A percentile compares a stretch with the other conserved stretches of the same genome.
phyloP scores from a whole-genome alignment of 1,284 basidiomycete species.

The Athelia psychrophila region DNA sequence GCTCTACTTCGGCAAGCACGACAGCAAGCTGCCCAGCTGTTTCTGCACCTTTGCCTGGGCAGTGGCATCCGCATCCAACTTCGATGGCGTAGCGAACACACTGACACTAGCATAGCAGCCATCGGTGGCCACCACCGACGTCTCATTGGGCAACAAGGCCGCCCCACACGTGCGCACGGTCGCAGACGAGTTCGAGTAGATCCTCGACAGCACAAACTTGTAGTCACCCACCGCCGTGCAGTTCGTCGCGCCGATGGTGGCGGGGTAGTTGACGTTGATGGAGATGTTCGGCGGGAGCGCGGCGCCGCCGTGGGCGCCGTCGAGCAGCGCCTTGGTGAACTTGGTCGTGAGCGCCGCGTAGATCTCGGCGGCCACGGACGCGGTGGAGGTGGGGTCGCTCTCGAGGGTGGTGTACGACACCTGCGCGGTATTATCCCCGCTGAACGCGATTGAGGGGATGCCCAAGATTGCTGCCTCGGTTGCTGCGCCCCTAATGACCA shows the following conservation, averaged over 20 bases:
- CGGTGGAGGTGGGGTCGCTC: conserved; percentile 25
- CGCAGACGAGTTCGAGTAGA: conserved; percentile 24
- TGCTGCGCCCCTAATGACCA: conserved; percentile 41
- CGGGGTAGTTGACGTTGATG: conserved; percentile 51
- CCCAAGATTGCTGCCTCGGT: conserved; percentile 42
- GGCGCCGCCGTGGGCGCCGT: conserved; percentile 9
- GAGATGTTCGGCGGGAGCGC: conserved; percentile 38
- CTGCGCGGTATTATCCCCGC: conserved; percentile 36
- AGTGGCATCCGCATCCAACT: conserved; percentile 37
- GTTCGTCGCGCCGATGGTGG: conserved; percentile 30
- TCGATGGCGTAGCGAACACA: conserved; percentile 40
- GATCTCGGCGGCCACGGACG: conserved; percentile 34
- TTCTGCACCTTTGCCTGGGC: conserved; percentile 37
- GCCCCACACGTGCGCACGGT: conserved; percentile 39
- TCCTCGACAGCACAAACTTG: conserved; percentile 44
- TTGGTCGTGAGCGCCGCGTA: conserved; percentile 41
- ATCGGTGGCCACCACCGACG: conserved; percentile 25
- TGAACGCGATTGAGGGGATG: conserved; percentile 49
- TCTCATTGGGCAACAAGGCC: conserved; percentile 37
- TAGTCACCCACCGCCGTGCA: conserved; percentile 35
- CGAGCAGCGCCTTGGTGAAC: conserved; percentile 37
- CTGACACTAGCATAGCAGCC: conserved; percentile 47
- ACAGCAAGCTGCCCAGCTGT: conserved; percentile 29
- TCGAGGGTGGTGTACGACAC: conserved; percentile 45
- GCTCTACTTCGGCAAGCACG: too few species aligned